These are phyloP conservation scores for Phytophthora sansomeana DNA, from an alignment of 352 stramenopile genomes.

Conservation along the genomic window DNA sequence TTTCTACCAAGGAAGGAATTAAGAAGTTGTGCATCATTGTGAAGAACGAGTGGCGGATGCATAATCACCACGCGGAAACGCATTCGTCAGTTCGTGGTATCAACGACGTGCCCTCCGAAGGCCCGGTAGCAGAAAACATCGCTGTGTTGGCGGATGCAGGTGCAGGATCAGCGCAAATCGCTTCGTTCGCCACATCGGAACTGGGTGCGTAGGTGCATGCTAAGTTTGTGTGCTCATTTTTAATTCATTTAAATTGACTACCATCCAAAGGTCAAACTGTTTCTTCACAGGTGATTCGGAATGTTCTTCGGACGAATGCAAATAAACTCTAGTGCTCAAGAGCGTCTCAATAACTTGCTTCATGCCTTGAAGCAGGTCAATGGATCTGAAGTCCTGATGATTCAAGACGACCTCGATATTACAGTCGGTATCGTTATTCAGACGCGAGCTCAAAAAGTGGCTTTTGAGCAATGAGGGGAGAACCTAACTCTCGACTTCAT, in stretches of 20 bases:
- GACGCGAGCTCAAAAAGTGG: neutral
- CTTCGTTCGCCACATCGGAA: neutral
- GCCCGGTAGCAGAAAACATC: neutral
- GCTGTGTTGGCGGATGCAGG: slow-evolving; percentile 4
- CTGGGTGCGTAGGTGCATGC: slow-evolving; percentile 5
- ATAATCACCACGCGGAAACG: slow-evolving; percentile 2
- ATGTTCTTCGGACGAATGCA: slow-evolving; percentile 5
- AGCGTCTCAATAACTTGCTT: slow-evolving; percentile 4
- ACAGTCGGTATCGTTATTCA: slow-evolving; percentile 8
- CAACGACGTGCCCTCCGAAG: neutral
- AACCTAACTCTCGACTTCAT: slow-evolving; percentile 9
- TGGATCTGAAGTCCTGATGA: slow-evolving; percentile 4
- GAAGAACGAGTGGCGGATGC: slow-evolving; percentile 5
- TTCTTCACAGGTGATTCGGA: slow-evolving; percentile 10
- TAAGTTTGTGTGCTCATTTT: neutral
- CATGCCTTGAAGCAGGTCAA: slow-evolving; percentile 6
- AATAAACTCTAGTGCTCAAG: neutral
- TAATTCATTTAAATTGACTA: neutral
- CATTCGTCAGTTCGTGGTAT: neutral
- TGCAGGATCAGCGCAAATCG: neutral
- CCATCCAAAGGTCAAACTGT: neutral
- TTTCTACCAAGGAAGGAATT: neutral
- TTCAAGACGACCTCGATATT: slow-evolving; percentile 15
- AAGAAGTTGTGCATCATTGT: slow-evolving; percentile 1
- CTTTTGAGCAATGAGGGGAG: neutral